Evolutionary conservation across 2,329 filamentous ascomycete genomes (phyloP).

Genomic region (Zasmidium cellare): DNA sequence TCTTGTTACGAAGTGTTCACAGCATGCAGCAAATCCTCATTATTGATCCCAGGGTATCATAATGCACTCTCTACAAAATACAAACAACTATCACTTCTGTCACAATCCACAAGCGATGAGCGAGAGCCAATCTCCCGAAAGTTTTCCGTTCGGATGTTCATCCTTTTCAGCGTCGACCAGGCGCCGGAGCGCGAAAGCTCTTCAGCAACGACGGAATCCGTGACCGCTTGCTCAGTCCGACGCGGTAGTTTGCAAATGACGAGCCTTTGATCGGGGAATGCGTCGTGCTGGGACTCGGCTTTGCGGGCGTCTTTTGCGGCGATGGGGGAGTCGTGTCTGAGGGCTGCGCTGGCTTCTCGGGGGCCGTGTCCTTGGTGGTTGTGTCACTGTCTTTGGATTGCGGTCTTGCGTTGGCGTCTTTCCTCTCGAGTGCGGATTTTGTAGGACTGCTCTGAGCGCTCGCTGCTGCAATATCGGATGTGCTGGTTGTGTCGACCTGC

Average conservation of each 20-base stretch:
- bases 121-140: too few species aligned
- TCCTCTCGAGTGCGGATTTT: conserved; percentile 5
- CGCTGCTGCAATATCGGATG: background rate
- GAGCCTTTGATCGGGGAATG: conserved; percentile 29
- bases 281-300: conserved; percentile 10
- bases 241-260: conserved; percentile 41
- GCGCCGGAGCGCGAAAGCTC: conserved; percentile 4
- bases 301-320: background rate
- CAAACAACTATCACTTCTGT: too few species aligned
- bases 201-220: conserved; percentile 49
- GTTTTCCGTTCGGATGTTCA: too few species aligned
- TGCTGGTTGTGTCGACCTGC: background rate
- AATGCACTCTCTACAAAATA: too few species aligned
- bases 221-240: conserved; percentile 51
- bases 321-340: conserved; percentile 1
- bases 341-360: background rate
- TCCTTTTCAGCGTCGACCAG: conserved; percentile 1
- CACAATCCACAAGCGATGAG: too few species aligned
- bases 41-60: too few species aligned
- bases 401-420: conserved; percentile 3
- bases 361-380: background rate
- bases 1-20: too few species aligned
- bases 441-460: conserved; percentile 4
- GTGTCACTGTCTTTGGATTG: background rate
- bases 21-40: too few species aligned